Evolutionary conservation across 352 stramenopile species (phyloP), one percentile per base, ranked within the genome.

Genomic region (Phytophthora sansomeana): DNA sequence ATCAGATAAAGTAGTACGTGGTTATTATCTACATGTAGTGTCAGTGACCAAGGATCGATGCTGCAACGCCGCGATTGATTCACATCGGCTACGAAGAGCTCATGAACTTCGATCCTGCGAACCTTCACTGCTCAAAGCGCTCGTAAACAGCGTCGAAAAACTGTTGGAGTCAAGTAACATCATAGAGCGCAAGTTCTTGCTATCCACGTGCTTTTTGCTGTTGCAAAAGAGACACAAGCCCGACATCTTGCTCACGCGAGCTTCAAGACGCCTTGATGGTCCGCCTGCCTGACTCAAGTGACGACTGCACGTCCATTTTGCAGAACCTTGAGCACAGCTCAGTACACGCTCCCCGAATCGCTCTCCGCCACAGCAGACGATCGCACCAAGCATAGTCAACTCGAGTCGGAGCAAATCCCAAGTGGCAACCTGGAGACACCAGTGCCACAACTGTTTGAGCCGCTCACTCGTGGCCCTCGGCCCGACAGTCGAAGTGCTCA

Each of bases 391-490:
- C 58, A 73, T 73, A 69, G 16, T 47, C 33, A 58, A 33, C 8
- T 7, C n/a, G 14, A 69, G 47, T 69, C 11, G 28, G 3, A 19
- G 59, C 64, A 72, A 72, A 72, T 72, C 64, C 16, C n/a, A 46
- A 26, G 13, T 47, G 58, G 24, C 16, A 59, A 10, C 36, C 21
- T 57, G 9, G 3, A 42, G 14, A 30, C 46, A 30, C 17, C 24
- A 49, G 16, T 56, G 41, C 33, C 35, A 58, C 62, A 57, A 55
- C 33, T 63, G 51, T 60, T 55, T 53, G 41, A 49, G 39, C 57
- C 4, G 35, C 39, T 66, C 19, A 33, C 39, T 6, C 21, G 32
- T 55, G 14, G 32, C 55, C 14, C 29, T 58, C 39, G 30, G 16
- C 10, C 6, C 33, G 33, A 38, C 33, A 13, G 16, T 38, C 13